Conservation (phyloP, 1,284 basidiomycete species). For the Cutaneotrichosporon spelunceum region DNA sequence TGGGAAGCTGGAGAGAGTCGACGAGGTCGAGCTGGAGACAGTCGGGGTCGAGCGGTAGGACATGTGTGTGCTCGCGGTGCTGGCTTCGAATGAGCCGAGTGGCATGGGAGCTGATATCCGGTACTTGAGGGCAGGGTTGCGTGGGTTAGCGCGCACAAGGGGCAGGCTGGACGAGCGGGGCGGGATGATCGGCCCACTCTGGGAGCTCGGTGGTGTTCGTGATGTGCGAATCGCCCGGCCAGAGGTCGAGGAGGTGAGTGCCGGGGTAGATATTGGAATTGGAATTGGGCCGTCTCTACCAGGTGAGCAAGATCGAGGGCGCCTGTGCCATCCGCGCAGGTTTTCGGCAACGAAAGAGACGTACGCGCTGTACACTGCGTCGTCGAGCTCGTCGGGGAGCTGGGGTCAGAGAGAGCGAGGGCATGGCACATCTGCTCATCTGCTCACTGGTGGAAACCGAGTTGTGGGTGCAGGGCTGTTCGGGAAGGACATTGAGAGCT, state of each 20-base stretch:
- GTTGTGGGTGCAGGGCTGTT: neutral
- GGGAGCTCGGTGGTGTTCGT: neutral
- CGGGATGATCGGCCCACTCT: neutral
- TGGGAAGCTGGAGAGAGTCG: neutral
- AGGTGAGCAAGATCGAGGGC: neutral
- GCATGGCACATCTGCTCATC: neutral
- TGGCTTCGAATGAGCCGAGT: neutral
- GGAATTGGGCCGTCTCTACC: too few species aligned
- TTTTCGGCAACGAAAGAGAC: neutral
- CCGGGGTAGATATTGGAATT: neutral
- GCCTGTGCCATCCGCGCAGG: neutral
- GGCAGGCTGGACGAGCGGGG: neutral
- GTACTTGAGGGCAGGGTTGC: neutral
- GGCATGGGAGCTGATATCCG: constrained; percentile 1
- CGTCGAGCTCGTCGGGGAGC: constrained; percentile 3
- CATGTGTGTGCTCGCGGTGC: neutral
- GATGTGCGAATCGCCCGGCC: neutral
- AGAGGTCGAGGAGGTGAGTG: neutral
- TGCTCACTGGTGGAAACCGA: neutral
- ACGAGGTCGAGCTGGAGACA: neutral
- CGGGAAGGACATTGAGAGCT: neutral
- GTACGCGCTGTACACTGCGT: neutral
- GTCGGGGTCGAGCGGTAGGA: neutral
- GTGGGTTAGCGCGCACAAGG: neutral
- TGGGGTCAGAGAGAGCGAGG: neutral